phyloP scores from a whole-genome alignment of 495 filamentous ascomycete species.

The Bacidia gigantensis region DNA sequence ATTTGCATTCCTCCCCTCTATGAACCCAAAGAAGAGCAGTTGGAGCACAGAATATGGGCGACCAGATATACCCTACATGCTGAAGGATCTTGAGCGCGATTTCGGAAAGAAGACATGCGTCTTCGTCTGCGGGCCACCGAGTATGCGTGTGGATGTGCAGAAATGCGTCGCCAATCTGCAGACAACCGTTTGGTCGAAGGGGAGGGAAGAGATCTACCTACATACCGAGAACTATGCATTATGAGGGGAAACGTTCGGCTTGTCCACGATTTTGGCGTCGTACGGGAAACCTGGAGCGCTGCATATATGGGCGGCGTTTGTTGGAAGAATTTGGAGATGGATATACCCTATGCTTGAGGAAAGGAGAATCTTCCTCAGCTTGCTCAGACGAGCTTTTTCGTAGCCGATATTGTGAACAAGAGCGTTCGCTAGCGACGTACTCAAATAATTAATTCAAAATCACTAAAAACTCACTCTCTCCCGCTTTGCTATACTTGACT shows the following conservation, averaged over 20 bases:
- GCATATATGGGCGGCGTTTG: background rate
- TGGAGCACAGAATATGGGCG: constrained; percentile 92
- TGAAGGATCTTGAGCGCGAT: constrained; percentile 62
- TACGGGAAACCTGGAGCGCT: background rate
- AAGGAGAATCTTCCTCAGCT: background rate
- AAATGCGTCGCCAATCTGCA: constrained; percentile 73
- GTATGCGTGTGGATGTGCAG: constrained; percentile 76
- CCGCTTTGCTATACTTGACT: too few species aligned
- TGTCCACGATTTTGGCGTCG: background rate
- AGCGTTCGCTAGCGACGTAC: background rate
- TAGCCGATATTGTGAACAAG: background rate
- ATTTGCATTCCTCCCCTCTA: constrained; percentile 59
- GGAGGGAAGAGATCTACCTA: constrained; percentile 83
- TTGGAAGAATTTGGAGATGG: background rate
- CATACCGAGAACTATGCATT: constrained; percentile 92
- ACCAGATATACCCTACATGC: constrained; percentile 71
- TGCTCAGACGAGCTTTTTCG: background rate
- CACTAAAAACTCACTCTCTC: background rate
- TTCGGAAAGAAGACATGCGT: constrained; percentile 79
- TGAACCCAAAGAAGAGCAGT: constrained; percentile 49
- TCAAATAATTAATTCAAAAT: background rate
- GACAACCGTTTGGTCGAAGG: constrained; percentile 60
- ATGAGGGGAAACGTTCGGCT: constrained; percentile 23
- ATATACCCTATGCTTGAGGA: background rate
- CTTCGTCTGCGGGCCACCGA: constrained; percentile 81